These are phyloP conservation scores for Rhodotorula sp. DNA, from an alignment of 1,284 basidiomycete species.

Conservation along the genomic window DNA sequence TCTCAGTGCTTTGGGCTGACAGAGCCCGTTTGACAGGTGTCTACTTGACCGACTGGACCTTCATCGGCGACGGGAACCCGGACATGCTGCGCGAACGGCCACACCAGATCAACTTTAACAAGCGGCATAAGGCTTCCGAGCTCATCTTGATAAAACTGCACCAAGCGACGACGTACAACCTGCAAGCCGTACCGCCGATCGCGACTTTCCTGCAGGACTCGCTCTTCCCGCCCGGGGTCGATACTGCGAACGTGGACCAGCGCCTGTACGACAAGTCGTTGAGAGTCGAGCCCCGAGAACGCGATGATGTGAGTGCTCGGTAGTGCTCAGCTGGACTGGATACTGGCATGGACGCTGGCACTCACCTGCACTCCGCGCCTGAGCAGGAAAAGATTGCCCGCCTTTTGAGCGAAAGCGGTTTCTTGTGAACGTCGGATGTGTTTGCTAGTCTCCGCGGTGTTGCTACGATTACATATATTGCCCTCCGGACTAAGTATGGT, in stretches of 20 bases:
- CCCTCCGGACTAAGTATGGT: not conserved
- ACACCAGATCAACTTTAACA: constrained; percentile 89
- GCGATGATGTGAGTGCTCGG: constrained; percentile 63
- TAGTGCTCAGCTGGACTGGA: not conserved
- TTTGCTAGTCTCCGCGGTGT: too few relatives aligned
- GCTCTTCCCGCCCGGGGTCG: constrained; percentile 50
- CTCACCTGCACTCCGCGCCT: not conserved
- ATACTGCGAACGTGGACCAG: constrained; percentile 42
- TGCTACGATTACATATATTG: too few relatives aligned
- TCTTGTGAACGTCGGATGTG: constrained; percentile 20
- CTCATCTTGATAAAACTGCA: constrained; percentile 94
- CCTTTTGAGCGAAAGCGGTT: constrained; percentile 40
- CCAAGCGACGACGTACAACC: constrained; percentile 87
- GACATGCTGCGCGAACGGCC: constrained; percentile 65
- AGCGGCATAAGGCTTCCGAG: constrained; percentile 50
- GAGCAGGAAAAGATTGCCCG: constrained; percentile 69
- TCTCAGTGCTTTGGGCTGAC: not conserved
- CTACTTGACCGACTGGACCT: constrained; percentile 91
- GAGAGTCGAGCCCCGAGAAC: constrained; percentile 83
- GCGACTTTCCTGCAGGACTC: constrained; percentile 75
- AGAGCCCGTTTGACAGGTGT: constrained; percentile 61
- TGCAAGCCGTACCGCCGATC: constrained; percentile 67
- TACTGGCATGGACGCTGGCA: too few relatives aligned
- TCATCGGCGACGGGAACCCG: constrained; percentile 97
- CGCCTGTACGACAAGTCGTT: constrained; percentile 73